A percentile compares a stretch with the other conserved stretches of the same genome.
phyloP scores from a whole-genome alignment of 2,329 filamentous ascomycete genomes.

The Neonectria magnoliae region DNA sequence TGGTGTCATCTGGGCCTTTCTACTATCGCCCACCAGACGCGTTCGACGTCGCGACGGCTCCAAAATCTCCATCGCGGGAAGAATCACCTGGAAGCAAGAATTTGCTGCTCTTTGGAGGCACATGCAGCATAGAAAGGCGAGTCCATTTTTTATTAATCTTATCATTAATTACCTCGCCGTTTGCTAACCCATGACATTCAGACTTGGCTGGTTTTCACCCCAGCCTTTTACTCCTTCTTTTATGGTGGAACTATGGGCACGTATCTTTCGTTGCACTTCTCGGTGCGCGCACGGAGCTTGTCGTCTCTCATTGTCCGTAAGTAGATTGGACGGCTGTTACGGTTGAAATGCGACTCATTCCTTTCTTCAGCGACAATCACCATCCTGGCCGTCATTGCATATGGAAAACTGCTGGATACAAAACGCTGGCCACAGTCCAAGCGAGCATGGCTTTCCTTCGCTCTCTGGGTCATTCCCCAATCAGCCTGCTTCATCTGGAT shows the following conservation, averaged over 20 bases:
- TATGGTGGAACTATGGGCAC: conserved; percentile 51
- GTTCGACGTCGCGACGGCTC: conserved; percentile 22
- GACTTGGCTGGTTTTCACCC: conserved; percentile 47
- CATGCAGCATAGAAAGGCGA: conserved; percentile 18
- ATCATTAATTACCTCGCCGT: background rate
- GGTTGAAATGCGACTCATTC: background rate
- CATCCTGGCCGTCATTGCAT: conserved; percentile 17
- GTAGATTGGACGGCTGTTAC: background rate
- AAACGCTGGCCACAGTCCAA: conserved; percentile 13
- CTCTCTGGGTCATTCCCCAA: conserved; percentile 21
- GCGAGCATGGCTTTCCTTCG: conserved; percentile 13
- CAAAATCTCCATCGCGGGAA: conserved; percentile 8
- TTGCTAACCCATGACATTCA: conserved; percentile 18
- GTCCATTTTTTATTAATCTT: background rate
- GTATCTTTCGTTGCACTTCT: conserved; percentile 47
- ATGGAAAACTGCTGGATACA: conserved; percentile 10
- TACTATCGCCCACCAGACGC: conserved; percentile 17
- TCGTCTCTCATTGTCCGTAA: conserved; percentile 22
- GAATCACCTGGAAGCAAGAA: conserved; percentile 19
- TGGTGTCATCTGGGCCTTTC: conserved; percentile 21
- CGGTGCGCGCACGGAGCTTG: conserved; percentile 44
- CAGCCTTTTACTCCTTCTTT: conserved; percentile 52
- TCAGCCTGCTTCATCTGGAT: conserved; percentile 23
- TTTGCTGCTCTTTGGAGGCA: conserved; percentile 18
- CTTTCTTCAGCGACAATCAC: conserved; percentile 8